Conservation (phyloP, 257 asterid species). For the Osmanthus fragrans region DNA sequence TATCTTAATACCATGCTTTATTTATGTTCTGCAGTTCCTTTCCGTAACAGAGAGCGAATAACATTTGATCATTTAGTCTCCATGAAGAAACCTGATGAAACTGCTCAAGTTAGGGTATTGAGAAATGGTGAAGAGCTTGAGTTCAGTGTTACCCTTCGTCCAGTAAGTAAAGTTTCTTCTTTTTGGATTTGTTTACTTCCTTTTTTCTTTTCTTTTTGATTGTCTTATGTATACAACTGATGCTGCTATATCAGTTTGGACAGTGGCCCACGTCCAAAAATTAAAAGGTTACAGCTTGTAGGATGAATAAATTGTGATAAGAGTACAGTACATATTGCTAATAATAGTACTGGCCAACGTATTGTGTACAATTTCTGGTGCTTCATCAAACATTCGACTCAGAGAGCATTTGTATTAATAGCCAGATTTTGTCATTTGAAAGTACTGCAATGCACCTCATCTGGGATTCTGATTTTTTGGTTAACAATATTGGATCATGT, state of each 20-base stretch:
- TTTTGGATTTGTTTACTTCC: background rate
- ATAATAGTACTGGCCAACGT: background rate
- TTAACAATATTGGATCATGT: background rate
- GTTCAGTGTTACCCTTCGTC: conserved; percentile 65
- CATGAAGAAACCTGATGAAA: conserved; percentile 96
- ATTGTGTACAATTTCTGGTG: background rate
- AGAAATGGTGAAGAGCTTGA: conserved; percentile 78
- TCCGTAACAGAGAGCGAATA: conserved; percentile 92
- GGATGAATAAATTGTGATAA: background rate
- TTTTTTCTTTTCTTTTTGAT: background rate
- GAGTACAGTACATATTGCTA: background rate
- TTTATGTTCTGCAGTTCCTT: conserved; percentile 63
- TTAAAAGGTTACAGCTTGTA: background rate
- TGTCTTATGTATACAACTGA: background rate
- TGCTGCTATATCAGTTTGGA: conserved; percentile 11
- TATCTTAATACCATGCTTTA: conserved; percentile 17
- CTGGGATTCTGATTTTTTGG: background rate
- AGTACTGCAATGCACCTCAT: too few relatives aligned
- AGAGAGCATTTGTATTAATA: background rate
- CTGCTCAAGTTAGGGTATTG: conserved; percentile 68
- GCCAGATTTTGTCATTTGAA: too few relatives aligned
- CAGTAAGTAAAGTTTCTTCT: conserved; percentile 58
- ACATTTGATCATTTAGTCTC: conserved; percentile 94
- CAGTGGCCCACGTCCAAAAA: background rate
- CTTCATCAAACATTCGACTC: background rate